Evolutionary conservation across 2,329 filamentous ascomycete species (phyloP).

Genomic region (Xylariales sp.): DNA sequence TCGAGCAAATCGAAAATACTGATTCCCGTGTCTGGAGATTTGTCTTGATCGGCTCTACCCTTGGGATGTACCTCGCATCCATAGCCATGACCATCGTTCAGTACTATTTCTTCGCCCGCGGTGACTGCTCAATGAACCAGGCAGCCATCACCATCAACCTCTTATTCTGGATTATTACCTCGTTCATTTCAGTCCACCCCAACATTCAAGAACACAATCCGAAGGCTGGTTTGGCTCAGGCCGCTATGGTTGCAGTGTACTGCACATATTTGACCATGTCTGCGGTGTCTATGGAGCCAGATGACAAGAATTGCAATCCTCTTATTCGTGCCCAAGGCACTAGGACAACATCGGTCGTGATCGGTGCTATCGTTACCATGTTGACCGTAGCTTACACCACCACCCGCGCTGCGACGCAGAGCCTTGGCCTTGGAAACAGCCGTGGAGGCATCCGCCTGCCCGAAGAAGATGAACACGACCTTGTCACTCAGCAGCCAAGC

Average conservation of each 20-base stretch:
- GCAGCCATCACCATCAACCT: slow-evolving; percentile 93
- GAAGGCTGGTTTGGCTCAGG: slow-evolving; percentile 92
- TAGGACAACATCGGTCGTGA: slow-evolving; percentile 82
- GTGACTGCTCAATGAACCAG: slow-evolving; percentile 91
- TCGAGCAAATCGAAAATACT: slow-evolving; percentile 85
- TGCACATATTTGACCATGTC: slow-evolving; percentile 99
- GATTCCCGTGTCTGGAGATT: slow-evolving; percentile 83
- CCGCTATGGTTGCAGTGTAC: slow-evolving; percentile 94
- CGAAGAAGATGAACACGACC: slow-evolving; percentile 77
- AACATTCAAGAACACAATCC: slow-evolving; percentile 87
- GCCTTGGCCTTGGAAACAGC: slow-evolving; percentile 65
- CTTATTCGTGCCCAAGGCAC: slow-evolving; percentile 81
- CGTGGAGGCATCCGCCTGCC: slow-evolving; percentile 55
- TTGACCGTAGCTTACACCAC: slow-evolving; percentile 97
- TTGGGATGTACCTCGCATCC: slow-evolving; percentile 89
- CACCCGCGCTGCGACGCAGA: slow-evolving; percentile 90
- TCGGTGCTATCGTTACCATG: slow-evolving; percentile 94
- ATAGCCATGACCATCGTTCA: slow-evolving; percentile 93
- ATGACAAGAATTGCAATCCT: slow-evolving; percentile 90
- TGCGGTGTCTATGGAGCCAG: slow-evolving; percentile 96
- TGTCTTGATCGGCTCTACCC: slow-evolving; percentile 83
- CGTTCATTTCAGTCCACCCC: slow-evolving; percentile 83
- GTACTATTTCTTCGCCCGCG: slow-evolving; percentile 89
- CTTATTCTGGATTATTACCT: slow-evolving; percentile 74
- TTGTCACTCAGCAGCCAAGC: slow-evolving; percentile 81